Evolutionary conservation across 805 yeast species (phyloP).

Genomic region (Ogataea nakhonphanomensis): DNA sequence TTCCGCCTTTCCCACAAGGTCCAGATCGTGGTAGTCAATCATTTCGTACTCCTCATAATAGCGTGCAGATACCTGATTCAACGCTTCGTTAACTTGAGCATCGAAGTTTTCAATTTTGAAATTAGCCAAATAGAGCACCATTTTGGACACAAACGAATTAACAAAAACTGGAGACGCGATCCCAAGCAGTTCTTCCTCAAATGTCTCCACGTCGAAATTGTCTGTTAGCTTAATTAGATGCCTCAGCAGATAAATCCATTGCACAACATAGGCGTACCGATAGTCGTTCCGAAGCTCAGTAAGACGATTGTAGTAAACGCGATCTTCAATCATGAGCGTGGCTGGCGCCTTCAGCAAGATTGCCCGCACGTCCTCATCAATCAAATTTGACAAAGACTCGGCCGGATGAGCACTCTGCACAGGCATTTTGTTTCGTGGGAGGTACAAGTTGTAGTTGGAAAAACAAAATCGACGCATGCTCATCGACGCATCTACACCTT

Average conservation of each 20-base stretch:
- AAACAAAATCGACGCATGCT: conserved; percentile 8
- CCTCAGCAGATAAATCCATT: conserved; percentile 56
- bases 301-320: conserved; percentile 31
- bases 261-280: conserved; percentile 40
- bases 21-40: conserved; percentile 28
- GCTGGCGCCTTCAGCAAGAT: conserved; percentile 40
- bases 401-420: conserved; percentile 31
- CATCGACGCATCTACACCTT: conserved; percentile 1
- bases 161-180: conserved; percentile 39
- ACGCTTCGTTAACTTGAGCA: conserved; percentile 28
- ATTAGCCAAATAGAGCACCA: conserved; percentile 40
- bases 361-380: conserved; percentile 34
- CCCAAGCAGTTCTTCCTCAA: conserved; percentile 60
- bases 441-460: neutral
- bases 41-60: conserved; percentile 7
- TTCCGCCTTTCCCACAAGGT: conserved; percentile 46
- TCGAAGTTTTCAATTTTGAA: conserved; percentile 28
- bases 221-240: conserved; percentile 51
- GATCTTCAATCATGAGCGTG: conserved; percentile 37
- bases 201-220: conserved; percentile 52
- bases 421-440: conserved; percentile 2
- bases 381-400: conserved; percentile 25
- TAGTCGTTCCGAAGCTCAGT: conserved; percentile 34
- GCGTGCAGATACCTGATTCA: conserved; percentile 8
- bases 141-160: conserved; percentile 41